Percentiles rank a stretch among this genome's conserved stretches.
phyloP scores from a whole-genome alignment of 164 flowering plant species.

The Hamamelis virginiana region DNA sequence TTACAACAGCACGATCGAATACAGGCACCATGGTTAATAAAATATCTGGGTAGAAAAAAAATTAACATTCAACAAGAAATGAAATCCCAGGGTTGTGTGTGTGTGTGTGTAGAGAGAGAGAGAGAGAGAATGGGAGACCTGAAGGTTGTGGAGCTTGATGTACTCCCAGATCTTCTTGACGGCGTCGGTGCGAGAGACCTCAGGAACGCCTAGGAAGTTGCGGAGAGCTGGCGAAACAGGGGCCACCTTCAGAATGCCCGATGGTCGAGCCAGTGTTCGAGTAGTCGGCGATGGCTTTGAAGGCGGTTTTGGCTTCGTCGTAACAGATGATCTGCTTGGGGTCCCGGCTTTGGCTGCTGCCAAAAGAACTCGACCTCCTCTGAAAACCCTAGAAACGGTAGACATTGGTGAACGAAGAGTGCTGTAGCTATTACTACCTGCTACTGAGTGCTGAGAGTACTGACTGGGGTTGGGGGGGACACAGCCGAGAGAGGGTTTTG shows the following conservation, averaged over 20 bases:
- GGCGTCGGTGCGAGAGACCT: constrained; percentile 55
- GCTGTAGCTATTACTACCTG: no score
- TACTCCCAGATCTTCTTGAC: constrained; percentile 74
- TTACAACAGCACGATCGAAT: no score
- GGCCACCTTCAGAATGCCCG: constrained; percentile 29
- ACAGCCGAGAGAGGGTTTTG: no score
- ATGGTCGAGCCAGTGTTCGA: neutral
- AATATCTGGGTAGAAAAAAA: no score
- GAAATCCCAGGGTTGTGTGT: no score
- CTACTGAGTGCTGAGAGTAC: no score
- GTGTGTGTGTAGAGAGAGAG: neutral
- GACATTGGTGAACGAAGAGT: neutral
- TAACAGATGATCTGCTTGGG: neutral
- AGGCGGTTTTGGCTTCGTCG: constrained; percentile 1
- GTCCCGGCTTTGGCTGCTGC: constrained; percentile 24
- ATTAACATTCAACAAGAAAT: no score
- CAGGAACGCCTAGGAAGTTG: constrained; percentile 47
- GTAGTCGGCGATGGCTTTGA: neutral
- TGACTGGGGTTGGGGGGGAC: no score
- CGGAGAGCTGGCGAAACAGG: constrained; percentile 55
- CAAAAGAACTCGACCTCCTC: constrained; percentile 19
- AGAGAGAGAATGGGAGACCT: constrained; percentile 38
- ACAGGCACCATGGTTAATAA: no score
- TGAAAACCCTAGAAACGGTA: constrained; percentile 28
- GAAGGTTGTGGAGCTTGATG: constrained; percentile 67